These are phyloP conservation scores for Boechera stricta DNA, from an alignment of 345 rosid genomes.

Conservation along the genomic window DNA sequence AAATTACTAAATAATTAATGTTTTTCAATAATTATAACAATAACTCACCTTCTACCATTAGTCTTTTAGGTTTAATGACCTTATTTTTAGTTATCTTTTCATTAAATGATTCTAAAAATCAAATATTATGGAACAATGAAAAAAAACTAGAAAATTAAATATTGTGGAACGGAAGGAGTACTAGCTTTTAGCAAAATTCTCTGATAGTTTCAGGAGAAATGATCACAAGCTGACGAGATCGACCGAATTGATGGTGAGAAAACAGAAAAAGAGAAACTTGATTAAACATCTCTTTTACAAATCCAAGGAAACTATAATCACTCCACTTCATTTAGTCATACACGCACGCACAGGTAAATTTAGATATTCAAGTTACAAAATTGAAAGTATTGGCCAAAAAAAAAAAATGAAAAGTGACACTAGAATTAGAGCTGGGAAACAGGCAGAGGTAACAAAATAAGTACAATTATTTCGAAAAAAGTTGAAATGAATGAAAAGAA, in stretches of 20 bases:
- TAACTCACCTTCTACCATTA: no score
- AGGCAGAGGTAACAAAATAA: not conserved
- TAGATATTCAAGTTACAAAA: not conserved
- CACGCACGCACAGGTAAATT: slow-evolving; percentile 15
- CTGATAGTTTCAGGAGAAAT: slow-evolving; percentile 42
- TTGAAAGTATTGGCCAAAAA: slow-evolving; percentile 1
- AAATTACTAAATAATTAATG: no score
- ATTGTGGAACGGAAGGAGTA: no score
- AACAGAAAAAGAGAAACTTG: slow-evolving; percentile 43
- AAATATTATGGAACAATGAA: no score
- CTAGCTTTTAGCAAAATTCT: slow-evolving; percentile 19
- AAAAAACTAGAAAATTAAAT: no score
- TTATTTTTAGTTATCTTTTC: no score
- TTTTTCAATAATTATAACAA: no score
- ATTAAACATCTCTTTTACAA: slow-evolving; percentile 25
- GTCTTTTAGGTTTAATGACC: no score
- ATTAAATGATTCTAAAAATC: no score
- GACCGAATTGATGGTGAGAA: slow-evolving; percentile 38
- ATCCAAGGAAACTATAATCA: slow-evolving; percentile 33
- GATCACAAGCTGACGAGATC: slow-evolving; percentile 59
- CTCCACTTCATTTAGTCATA: slow-evolving; percentile 13
- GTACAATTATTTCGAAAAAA: not conserved
- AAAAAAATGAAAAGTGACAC: not conserved
- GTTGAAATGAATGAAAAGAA: not conserved
- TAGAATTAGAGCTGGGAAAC: slow-evolving; percentile 2